Conservation (phyloP, 169 alveolate genomes). For the Eimeria praecox region DNA sequence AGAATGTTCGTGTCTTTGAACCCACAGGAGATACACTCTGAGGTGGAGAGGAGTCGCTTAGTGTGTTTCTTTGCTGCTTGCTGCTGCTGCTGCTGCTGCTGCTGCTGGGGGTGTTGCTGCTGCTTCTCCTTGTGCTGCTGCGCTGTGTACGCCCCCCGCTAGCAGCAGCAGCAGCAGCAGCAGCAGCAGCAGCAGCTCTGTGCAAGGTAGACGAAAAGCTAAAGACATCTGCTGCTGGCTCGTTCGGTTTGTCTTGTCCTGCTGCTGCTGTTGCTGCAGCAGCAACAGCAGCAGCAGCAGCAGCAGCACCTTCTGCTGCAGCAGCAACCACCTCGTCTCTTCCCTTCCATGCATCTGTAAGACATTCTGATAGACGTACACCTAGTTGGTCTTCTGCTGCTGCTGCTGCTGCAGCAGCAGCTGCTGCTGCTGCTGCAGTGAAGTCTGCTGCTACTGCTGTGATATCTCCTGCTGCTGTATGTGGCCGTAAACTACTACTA, state of each 20-base stretch:
- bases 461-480: background rate
- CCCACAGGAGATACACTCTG: background rate
- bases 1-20: background rate
- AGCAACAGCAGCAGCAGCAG: slow-evolving; percentile 55
- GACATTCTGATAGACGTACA: background rate
- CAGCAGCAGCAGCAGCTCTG: slow-evolving; percentile 24
- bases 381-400: background rate
- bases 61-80: background rate
- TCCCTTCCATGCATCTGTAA: slow-evolving; percentile 40
- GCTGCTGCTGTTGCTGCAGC: slow-evolving; percentile 49
- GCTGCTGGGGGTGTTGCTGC: slow-evolving; percentile 39
- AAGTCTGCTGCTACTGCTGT: background rate
- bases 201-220: slow-evolving; percentile 2
- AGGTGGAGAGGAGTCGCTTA: background rate
- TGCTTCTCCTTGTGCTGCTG: slow-evolving; percentile 1
- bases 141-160: background rate
- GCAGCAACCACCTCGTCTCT: slow-evolving; percentile 43
- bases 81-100: slow-evolving; percentile 47
- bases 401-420: slow-evolving; percentile 2
- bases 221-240: background rate
- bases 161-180: slow-evolving; percentile 31
- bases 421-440: slow-evolving; percentile 41
- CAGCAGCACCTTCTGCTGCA: slow-evolving; percentile 46
- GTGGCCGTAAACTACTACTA: background rate
- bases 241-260: background rate